A percentile compares a stretch with the other conserved stretches of the same genome.
Evolutionary conservation across 2,329 filamentous ascomycete genomes (phyloP).

Genomic region (Stachybotrys elegans): DNA sequence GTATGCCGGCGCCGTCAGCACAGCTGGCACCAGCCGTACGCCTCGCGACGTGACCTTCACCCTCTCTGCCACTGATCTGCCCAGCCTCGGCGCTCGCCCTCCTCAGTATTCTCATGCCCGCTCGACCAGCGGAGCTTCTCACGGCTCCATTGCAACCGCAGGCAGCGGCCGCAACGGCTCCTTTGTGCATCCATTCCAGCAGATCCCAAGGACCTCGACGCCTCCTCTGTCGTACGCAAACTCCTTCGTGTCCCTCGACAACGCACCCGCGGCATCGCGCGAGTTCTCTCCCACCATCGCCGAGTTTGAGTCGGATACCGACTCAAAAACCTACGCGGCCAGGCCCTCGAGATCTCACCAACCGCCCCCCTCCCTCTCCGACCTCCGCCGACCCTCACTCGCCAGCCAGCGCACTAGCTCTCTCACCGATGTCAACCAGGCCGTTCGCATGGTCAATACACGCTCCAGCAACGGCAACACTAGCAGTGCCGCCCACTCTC

Average conservation of each 20-base stretch:
- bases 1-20: conserved; percentile 8
- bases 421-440: conserved; percentile 25
- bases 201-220: conserved; percentile 56
- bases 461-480: conserved; percentile 18
- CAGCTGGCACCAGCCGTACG: conserved; percentile 9
- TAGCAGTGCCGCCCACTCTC: conserved; percentile 14
- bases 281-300: conserved; percentile 53
- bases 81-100: conserved; percentile 19
- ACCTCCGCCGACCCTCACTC: conserved; percentile 23
- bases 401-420: conserved; percentile 29
- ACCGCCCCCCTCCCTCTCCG: conserved; percentile 9
- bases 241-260: conserved; percentile 48
- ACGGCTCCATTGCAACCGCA: conserved; percentile 50
- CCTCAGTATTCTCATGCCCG: conserved; percentile 50
- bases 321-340: conserved; percentile 10
- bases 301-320: conserved; percentile 43
- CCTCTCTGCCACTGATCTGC: conserved; percentile 29
- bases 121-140: conserved; percentile 54
- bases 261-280: conserved; percentile 27
- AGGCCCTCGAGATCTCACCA: conserved; percentile 14
- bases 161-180: conserved; percentile 44
- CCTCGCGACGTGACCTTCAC: conserved; percentile 43
- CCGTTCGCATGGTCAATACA: conserved; percentile 17
- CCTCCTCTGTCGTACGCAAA: conserved; percentile 55
- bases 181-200: conserved; percentile 62